phyloP scores from a whole-genome alignment of 73 alveolate genomes.

The Durusdinium trenchii region DNA sequence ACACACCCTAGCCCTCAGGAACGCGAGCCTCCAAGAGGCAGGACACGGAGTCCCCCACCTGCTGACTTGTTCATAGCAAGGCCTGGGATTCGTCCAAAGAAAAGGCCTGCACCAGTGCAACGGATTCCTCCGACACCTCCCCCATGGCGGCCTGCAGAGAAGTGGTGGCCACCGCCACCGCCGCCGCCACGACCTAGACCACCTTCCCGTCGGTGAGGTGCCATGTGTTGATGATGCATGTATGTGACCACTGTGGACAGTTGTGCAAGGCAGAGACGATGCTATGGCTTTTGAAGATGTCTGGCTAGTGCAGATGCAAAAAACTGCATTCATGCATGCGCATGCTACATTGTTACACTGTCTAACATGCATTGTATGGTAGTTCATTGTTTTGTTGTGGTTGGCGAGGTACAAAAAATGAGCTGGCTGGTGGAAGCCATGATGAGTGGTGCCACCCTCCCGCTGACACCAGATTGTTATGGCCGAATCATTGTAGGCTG shows the following conservation, averaged over 20 bases:
- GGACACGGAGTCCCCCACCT: too few relatives aligned
- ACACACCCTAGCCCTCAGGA: not conserved
- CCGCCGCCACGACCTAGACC: not conserved
- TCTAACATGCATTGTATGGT: too few relatives aligned
- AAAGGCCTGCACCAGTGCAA: not conserved
- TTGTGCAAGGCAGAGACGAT: not conserved
- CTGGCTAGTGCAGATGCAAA: too few relatives aligned
- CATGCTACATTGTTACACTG: too few relatives aligned
- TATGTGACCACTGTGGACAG: not conserved
- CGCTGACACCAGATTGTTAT: not conserved
- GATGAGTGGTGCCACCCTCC: not conserved
- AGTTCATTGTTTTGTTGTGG: too few relatives aligned
- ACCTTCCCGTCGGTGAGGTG: not conserved
- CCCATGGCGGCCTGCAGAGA: slow-evolving; percentile 2
- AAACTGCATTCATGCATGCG: too few relatives aligned
- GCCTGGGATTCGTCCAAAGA: not conserved
- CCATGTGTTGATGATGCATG: not conserved
- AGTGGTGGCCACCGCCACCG: slow-evolving; percentile 24
- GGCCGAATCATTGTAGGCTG: too few relatives aligned
- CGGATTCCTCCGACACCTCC: slow-evolving; percentile 4
- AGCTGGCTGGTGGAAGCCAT: slow-evolving; percentile 41
- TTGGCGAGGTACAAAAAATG: too few relatives aligned
- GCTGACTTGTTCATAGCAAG: not conserved
- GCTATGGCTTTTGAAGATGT: not conserved
- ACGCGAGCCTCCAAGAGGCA: not conserved